Conservation (phyloP, 352 stramenopile species). For the Phytopythium oedochilum region DNA sequence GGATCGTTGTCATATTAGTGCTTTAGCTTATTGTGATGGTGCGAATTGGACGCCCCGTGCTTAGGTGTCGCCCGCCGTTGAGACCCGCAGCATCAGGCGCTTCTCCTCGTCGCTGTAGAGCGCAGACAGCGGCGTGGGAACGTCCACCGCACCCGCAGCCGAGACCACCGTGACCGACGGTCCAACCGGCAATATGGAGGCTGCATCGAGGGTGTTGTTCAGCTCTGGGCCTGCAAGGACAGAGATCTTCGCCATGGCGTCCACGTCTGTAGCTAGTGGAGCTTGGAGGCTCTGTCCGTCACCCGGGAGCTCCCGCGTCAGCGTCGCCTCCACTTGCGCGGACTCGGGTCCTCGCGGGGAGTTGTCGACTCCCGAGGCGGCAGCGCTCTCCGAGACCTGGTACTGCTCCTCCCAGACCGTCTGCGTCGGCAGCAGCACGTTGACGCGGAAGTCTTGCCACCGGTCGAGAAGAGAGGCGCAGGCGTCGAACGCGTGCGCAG, state of each 20-base stretch:
- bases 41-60: too few species aligned
- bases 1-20: neutral
- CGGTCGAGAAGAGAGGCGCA: conserved; percentile 23
- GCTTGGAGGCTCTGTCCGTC: conserved; percentile 6
- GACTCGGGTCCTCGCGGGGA: conserved; percentile 2
- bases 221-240: neutral
- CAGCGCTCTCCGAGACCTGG: conserved; percentile 9
- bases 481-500: conserved; percentile 40
- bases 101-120: conserved; percentile 78
- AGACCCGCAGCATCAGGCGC: conserved; percentile 47
- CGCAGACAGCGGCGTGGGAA: conserved; percentile 53
- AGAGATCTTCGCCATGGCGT: neutral
- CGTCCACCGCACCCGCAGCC: conserved; percentile 16
- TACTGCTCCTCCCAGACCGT: conserved; percentile 66
- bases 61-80: neutral
- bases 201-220: neutral
- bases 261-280: neutral
- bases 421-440: conserved; percentile 50
- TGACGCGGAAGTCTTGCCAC: conserved; percentile 48
- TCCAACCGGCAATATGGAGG: neutral
- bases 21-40: neutral
- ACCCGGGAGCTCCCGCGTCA: neutral
- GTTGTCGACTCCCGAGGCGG: neutral
- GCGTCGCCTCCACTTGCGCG: neutral
- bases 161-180: neutral